Conservation (phyloP, 768 basidiomycete genomes). For the Baorangia bicolor region DNA sequence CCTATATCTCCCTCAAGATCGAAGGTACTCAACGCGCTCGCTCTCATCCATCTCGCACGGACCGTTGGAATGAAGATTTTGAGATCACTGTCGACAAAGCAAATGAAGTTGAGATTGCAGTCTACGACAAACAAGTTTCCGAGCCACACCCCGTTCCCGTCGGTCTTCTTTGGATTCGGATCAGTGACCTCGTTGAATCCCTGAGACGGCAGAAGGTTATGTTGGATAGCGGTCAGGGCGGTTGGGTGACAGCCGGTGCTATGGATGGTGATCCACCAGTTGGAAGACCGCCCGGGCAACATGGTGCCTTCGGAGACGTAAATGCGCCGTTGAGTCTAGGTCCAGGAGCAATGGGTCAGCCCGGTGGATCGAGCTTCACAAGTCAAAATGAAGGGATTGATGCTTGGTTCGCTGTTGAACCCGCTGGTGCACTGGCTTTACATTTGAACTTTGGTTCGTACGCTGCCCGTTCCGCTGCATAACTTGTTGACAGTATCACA, state of each 20-base stretch:
- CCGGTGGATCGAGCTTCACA: slow-evolving; percentile 28
- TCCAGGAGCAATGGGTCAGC: slow-evolving; percentile 29
- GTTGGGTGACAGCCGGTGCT: slow-evolving; percentile 94
- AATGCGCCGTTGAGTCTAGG: slow-evolving; percentile 41
- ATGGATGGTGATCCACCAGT: slow-evolving; percentile 64
- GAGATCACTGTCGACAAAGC: slow-evolving; percentile 97
- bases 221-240: slow-evolving; percentile 80
- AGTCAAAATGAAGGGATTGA: slow-evolving; percentile 75
- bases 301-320: slow-evolving; percentile 47
- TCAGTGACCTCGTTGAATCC: slow-evolving; percentile 92
- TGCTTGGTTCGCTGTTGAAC: slow-evolving; percentile 97
- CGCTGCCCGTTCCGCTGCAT: background rate
- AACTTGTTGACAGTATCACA: slow-evolving; percentile 32
- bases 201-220: slow-evolving; percentile 89
- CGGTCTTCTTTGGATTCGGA: slow-evolving; percentile 91
- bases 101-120: slow-evolving; percentile 95
- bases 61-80: slow-evolving; percentile 98
- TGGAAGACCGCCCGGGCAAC: slow-evolving; percentile 48
- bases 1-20: slow-evolving; percentile 90
- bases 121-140: slow-evolving; percentile 88
- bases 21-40: slow-evolving; percentile 92
- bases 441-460: slow-evolving; percentile 88
- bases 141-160: slow-evolving; percentile 84
- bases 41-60: slow-evolving; percentile 90
- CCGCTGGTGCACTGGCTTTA: slow-evolving; percentile 89